phyloP scores from a whole-genome alignment of 345 rosid genomes.

The Raphanus sativus region DNA sequence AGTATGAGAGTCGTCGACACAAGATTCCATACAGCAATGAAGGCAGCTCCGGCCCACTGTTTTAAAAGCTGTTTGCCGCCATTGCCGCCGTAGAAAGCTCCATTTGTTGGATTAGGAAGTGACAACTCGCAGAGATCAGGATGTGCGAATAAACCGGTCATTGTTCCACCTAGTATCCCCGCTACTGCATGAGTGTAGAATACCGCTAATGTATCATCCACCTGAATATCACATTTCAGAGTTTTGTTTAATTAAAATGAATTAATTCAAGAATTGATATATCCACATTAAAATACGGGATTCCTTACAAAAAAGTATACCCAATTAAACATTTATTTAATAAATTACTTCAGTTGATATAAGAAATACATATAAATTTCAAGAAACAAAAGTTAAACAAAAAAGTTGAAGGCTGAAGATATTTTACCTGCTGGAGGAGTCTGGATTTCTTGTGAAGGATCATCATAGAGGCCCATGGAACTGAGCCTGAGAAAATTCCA shows the following conservation, averaged over 20 bases:
- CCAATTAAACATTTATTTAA: neutral
- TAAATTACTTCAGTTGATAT: neutral
- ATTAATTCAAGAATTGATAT: neutral
- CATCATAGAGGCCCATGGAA: constrained; percentile 98
- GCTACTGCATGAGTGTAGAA: constrained; percentile 98
- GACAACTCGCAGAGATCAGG: constrained; percentile 57
- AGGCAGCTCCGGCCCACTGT: constrained; percentile 74
- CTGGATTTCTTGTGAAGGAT: constrained; percentile 69
- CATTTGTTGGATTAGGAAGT: constrained; percentile 50
- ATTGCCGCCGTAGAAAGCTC: constrained; percentile 75
- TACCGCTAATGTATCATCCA: constrained; percentile 85
- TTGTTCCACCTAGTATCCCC: constrained; percentile 71
- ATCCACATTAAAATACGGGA: neutral
- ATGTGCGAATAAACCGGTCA: constrained; percentile 83
- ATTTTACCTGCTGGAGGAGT: constrained; percentile 61
- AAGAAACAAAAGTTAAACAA: neutral
- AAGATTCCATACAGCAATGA: constrained; percentile 69
- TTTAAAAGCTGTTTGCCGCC: constrained; percentile 68
- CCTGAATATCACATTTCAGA: constrained; percentile 35
- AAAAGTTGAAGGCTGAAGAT: neutral
- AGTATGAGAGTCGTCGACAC: constrained; percentile 62
- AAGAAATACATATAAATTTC: neutral
- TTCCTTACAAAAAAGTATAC: neutral
- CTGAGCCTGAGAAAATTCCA: constrained; percentile 77
- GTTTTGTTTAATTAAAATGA: neutral